Base-by-base conservation (phyloP, 768 basidiomycete genomes). In the Collybia mongolica region DNA sequence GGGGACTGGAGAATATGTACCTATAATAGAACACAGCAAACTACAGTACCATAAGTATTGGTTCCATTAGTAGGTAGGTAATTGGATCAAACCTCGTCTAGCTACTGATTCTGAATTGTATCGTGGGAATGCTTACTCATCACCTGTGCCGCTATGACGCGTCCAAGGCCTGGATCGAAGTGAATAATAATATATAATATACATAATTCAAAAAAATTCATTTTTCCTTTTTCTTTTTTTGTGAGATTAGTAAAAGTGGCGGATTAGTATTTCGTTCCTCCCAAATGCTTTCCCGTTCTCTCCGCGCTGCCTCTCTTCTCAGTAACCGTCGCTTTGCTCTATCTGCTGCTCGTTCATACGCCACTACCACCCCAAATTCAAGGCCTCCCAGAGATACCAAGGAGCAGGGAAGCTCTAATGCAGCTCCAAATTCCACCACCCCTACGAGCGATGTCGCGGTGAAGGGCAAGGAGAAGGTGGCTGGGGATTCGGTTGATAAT, bases 241-340 rank as follows among this genome's bases (percentile, higher is more conserved):
- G 24, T 32, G 14, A 32, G 32, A 32, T 32, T 32, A 32, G 6
- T 32, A 14, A 14, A 32, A 11, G 7, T 6, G 32, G 32, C 7
- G 24, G 14, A 32, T 32, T 6, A 14, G 32, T 11, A 32, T 32
- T 32, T 32, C 38, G 54, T 22, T 45, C 53, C 29, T 47, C 62
- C 62, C 61, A 61, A n/a, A 87, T 88, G 86, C 76, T 88, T 56
- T 77, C 80, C 54, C 83, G 84, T 56, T 79, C 83, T 23, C 64
- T 86, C 46, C 81, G 82, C 64, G 76, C 78, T 48, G 72, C 72
- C 3, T 70, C 72, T 48, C 69, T 77, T 55, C 65, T 76, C 46
- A 72, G 74, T 52, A 64, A 62, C 45, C 75, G 72, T 24, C 63
- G 73, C 53, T 57, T 71, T 43, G 60, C 72, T 28, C 53, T 73